phyloP scores from a whole-genome alignment of 768 basidiomycete species.

The Infundibulicybe gibba region DNA sequence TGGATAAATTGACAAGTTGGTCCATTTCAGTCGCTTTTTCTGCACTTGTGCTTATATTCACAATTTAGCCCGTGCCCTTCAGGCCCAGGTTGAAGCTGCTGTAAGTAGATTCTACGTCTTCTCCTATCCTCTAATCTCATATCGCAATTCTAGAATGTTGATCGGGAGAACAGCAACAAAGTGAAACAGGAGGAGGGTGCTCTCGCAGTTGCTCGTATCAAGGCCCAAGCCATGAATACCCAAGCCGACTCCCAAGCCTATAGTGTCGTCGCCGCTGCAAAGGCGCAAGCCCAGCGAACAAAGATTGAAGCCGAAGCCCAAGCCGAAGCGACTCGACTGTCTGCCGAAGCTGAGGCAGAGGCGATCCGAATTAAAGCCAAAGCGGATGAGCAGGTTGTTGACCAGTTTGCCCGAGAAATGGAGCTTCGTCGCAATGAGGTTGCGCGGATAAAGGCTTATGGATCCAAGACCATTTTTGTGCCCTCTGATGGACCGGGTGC shows the following conservation, averaged over 20 bases:
- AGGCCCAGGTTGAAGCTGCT: slow-evolving; percentile 86
- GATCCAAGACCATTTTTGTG: slow-evolving; percentile 65
- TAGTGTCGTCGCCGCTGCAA: slow-evolving; percentile 66
- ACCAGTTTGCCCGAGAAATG: slow-evolving; percentile 78
- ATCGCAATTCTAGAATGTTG: slow-evolving; percentile 57
- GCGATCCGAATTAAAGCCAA: slow-evolving; percentile 61
- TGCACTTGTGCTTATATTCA: too few species aligned
- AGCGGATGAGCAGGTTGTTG: slow-evolving; percentile 58
- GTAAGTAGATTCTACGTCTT: slow-evolving; percentile 32
- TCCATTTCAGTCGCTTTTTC: neutral
- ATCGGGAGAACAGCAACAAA: slow-evolving; percentile 84
- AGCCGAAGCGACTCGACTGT: slow-evolving; percentile 73
- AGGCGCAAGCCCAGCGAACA: slow-evolving; percentile 64
- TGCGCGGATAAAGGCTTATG: slow-evolving; percentile 58
- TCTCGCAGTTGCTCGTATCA: slow-evolving; percentile 73
- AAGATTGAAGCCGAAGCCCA: slow-evolving; percentile 77
- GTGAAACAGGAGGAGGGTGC: slow-evolving; percentile 84
- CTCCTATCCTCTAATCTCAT: neutral
- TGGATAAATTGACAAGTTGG: slow-evolving; percentile 73
- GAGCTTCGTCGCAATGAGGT: slow-evolving; percentile 66
- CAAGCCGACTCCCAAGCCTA: slow-evolving; percentile 78
- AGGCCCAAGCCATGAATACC: slow-evolving; percentile 60
- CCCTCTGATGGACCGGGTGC: slow-evolving; percentile 58
- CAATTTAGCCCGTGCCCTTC: slow-evolving; percentile 60
- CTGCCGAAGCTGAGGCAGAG: slow-evolving; percentile 71